These are phyloP conservation scores for Colletotrichum salicis DNA, from an alignment of 2,329 filamentous ascomycete genomes.

Conservation along the genomic window DNA sequence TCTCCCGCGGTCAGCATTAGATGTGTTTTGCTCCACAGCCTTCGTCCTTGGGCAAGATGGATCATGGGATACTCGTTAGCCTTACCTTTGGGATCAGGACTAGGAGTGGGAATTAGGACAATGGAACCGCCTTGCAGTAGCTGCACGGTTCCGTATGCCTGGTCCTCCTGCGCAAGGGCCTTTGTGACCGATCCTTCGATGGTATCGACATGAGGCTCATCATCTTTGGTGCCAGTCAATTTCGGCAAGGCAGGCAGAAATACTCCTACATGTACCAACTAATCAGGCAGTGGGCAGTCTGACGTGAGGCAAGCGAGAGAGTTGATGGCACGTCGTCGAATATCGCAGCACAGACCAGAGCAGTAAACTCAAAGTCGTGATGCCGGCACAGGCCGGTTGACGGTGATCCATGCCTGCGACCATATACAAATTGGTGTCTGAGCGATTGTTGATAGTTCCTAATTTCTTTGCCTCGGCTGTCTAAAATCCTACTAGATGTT, in stretches of 20 bases:
- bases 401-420: background rate
- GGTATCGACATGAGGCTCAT: background rate
- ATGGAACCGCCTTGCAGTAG: conserved; percentile 28
- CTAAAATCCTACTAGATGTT: background rate
- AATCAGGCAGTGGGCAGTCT: background rate
- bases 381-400: background rate
- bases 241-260: conserved; percentile 1
- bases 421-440: background rate
- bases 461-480: too few relatives aligned
- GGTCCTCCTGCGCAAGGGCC: background rate
- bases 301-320: background rate
- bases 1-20: background rate
- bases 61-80: too few relatives aligned
- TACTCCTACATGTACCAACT: background rate
- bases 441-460: background rate
- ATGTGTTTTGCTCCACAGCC: too few relatives aligned
- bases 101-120: conserved; percentile 40
- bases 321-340: background rate
- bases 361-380: background rate
- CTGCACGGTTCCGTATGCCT: conserved; percentile 15
- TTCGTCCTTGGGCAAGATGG: background rate
- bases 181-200: background rate
- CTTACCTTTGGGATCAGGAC: conserved; percentile 39
- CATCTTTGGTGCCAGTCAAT: background rate
- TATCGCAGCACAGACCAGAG: background rate